A percentile compares a stretch with the other conserved stretches of the same genome.
Conservation (phyloP, 768 basidiomycete species). For the Paxillus involutus region DNA sequence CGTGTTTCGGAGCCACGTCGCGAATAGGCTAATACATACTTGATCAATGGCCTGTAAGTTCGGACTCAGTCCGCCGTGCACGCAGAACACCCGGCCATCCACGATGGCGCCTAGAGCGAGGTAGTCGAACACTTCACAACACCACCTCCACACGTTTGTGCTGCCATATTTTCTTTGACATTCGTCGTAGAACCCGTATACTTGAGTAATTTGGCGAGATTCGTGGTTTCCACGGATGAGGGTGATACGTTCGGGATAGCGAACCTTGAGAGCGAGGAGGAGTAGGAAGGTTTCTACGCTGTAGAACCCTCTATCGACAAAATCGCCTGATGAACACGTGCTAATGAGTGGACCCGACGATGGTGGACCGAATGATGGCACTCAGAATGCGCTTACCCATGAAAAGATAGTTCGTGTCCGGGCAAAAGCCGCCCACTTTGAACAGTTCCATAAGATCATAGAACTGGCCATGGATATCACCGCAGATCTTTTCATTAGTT, state of each 20-base stretch:
- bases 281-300: constrained; percentile 95
- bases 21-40: constrained; percentile 44
- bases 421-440: constrained; percentile 89
- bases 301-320: constrained; percentile 97
- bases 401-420: constrained; percentile 93
- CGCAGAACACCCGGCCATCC: constrained; percentile 96
- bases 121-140: constrained; percentile 98
- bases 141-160: constrained; percentile 96
- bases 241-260: constrained; percentile 96
- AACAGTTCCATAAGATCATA: constrained; percentile 96
- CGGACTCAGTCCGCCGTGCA: constrained; percentile 95
- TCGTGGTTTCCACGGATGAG: constrained; percentile 98
- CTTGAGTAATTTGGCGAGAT: constrained; percentile 95
- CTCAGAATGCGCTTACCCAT: constrained; percentile 64
- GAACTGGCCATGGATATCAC: constrained; percentile 97
- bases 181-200: constrained; percentile 94
- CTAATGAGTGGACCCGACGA: constrained; percentile 3
- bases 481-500: constrained; percentile 63
- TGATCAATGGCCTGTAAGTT: constrained; percentile 86
- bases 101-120: constrained; percentile 92
- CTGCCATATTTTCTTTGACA: constrained; percentile 95
- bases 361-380: constrained; percentile 5
- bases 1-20: constrained; percentile 19
- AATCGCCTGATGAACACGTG: constrained; percentile 67
- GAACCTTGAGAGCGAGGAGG: constrained; percentile 92